phyloP scores from a whole-genome alignment of 179 eudicot genomes.

The Pouteria campechiana region DNA sequence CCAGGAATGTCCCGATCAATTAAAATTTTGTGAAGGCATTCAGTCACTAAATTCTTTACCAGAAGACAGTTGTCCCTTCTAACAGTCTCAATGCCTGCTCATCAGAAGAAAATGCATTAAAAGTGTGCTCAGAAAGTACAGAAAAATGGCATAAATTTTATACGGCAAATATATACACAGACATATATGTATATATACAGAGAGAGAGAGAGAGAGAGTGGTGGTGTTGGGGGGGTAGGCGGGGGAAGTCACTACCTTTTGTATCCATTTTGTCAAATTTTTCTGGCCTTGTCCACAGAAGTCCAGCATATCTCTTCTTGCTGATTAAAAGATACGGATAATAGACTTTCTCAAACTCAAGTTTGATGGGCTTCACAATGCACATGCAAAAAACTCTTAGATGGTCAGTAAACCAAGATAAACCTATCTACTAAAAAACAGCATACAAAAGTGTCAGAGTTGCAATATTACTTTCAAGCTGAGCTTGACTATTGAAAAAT shows the following conservation, averaged over 20 bases:
- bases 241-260: slow-evolving; percentile 57
- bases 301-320: slow-evolving; percentile 99
- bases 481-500: too few relatives aligned
- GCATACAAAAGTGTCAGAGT: too few relatives aligned
- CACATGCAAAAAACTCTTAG: too few relatives aligned
- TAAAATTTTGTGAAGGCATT: slow-evolving; percentile 87
- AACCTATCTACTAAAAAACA: too few relatives aligned
- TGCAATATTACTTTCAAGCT: too few relatives aligned
- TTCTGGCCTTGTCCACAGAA: slow-evolving; percentile 79
- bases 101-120: slow-evolving; percentile 3
- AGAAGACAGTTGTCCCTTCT: slow-evolving; percentile 93
- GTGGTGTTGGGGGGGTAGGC: too few relatives aligned
- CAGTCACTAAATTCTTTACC: slow-evolving; percentile 87
- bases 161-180: background rate
- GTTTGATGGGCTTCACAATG: slow-evolving; percentile 70
- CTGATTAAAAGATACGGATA: slow-evolving; percentile 85
- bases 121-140: background rate
- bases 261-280: slow-evolving; percentile 98
- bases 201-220: too few relatives aligned
- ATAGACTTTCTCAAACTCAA: slow-evolving; percentile 99
- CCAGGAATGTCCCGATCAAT: slow-evolving; percentile 91
- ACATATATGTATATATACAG: too few relatives aligned
- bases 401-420: too few relatives aligned
- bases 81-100: slow-evolving; percentile 97
- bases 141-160: background rate